Evolutionary conservation across 2,329 filamentous ascomycete genomes (phyloP).

Genomic region (Diaporthe sp.): DNA sequence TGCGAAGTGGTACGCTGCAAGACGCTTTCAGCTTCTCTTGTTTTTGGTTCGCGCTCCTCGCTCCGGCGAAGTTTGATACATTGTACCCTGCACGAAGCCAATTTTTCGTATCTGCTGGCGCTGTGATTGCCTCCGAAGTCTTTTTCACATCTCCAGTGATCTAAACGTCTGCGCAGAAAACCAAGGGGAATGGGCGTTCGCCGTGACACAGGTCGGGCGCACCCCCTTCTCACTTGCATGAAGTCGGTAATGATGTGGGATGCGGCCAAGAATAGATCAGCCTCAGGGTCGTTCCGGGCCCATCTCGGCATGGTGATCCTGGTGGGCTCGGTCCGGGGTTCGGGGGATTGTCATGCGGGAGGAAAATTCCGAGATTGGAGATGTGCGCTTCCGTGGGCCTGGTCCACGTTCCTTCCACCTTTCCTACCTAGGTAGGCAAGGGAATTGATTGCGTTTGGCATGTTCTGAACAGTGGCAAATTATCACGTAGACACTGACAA

Average conservation of each 20-base stretch:
- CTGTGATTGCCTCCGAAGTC: neutral
- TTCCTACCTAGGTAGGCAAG: neutral
- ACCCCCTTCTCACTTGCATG: neutral
- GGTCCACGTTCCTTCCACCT: neutral
- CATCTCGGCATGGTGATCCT: neutral
- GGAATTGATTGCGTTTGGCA: too few relatives aligned
- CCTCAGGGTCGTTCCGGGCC: slow-evolving; percentile 4
- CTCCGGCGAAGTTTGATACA: neutral
- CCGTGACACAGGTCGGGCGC: neutral
- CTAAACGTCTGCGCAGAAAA: too few relatives aligned
- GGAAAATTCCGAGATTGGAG: slow-evolving; percentile 12
- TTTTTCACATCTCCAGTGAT: neutral
- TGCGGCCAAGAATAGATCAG: slow-evolving; percentile 22
- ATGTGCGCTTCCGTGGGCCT: neutral
- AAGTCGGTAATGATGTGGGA: neutral
- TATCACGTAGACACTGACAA: too few relatives aligned
- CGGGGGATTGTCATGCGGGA: neutral
- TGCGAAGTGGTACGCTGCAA: neutral
- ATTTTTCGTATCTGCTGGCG: neutral
- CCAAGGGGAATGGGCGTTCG: too few relatives aligned
- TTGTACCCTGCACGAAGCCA: neutral
- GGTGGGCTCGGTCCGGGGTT: slow-evolving; percentile 11
- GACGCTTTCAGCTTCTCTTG: neutral
- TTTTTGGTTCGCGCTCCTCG: neutral
- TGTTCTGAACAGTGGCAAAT: neutral